These are phyloP conservation scores for Simplicillium aogashimaense DNA, from an alignment of 2,329 filamentous ascomycete species.

Conservation along the genomic window DNA sequence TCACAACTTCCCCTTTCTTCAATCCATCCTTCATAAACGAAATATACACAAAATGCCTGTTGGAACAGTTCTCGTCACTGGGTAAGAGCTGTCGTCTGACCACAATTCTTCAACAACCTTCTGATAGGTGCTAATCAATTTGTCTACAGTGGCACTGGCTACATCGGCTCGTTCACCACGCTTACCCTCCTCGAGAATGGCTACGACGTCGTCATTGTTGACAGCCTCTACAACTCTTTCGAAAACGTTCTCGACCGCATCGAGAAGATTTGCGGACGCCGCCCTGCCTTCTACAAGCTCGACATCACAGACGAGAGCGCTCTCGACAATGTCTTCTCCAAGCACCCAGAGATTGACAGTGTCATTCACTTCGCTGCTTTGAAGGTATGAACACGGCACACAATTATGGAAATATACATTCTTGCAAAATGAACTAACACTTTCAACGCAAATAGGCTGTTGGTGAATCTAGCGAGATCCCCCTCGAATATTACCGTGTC, in stretches of 20 bases:
- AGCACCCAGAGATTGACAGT: slow-evolving; percentile 89
- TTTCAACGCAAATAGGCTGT: slow-evolving; percentile 57
- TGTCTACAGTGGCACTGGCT: slow-evolving; percentile 75
- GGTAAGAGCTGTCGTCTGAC: slow-evolving; percentile 46
- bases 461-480: slow-evolving; percentile 87
- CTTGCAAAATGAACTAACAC: not conserved
- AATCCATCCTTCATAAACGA: slow-evolving; percentile 1
- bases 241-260: slow-evolving; percentile 88
- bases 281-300: slow-evolving; percentile 72
- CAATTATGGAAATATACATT: slow-evolving; percentile 1
- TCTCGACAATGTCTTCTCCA: slow-evolving; percentile 78
- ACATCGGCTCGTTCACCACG: slow-evolving; percentile 96
- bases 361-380: slow-evolving; percentile 98
- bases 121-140: slow-evolving; percentile 6
- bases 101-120: slow-evolving; percentile 1
- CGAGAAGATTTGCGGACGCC: slow-evolving; percentile 83
- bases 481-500: slow-evolving; percentile 94
- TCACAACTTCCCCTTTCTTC: slow-evolving; percentile 1
- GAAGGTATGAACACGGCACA: slow-evolving; percentile 52
- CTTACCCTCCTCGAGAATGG: slow-evolving; percentile 85
- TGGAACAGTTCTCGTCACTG: slow-evolving; percentile 84
- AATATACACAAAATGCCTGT: slow-evolving; percentile 51
- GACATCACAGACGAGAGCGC: slow-evolving; percentile 81
- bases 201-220: slow-evolving; percentile 93
- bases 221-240: slow-evolving; percentile 96